Base-by-base conservation (phyloP, 2,329 filamentous ascomycete genomes). In the Herpotrichia juniperi region DNA sequence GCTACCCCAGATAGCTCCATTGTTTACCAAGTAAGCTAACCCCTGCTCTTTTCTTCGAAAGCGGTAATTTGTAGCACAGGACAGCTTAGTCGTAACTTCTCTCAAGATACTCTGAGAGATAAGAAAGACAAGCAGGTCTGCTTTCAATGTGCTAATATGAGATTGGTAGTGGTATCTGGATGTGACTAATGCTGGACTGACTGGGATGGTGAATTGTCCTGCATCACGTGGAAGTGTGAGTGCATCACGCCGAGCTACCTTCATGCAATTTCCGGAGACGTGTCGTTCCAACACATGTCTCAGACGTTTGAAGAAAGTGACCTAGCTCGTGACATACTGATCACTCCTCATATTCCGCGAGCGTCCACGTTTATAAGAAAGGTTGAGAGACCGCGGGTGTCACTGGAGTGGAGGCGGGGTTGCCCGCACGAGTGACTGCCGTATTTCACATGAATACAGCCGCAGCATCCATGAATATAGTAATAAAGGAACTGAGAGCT, bases 251-350 rank as follows among this genome's bases (percentile, higher is more conserved):
- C 34, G 34, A 21, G 34, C 34, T 37, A n/a, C n/a, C n/a, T n/a
- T n/a, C n/a, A n/a, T n/a, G 34, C n/a, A 40, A 40, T 40, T n/a
- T 40, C 37, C 37, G 37, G n/a, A n/a, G n/a, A n/a, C 37, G 37
- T 40, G 37, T 11, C 14, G 37, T 24, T 22, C 37, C 12, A 37
- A 5, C n/a, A 19, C 8, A 12, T 17, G 37, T 40, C 37, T 40
- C 37, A 40, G 37, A 6, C 19, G 7, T 40, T 19, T 24, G 21
- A 11, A 25, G 34, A n/a, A 40, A n/a, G 14, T 25, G 21, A 40
- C n/a, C 11, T 21, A 40, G 37, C 19, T 19, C 21, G 6, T 40
- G 21, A 12, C 4, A 16, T 24, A 21, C 21, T 6, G 14, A 40
- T 16, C 19, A 11, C 3, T 3, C 37, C 37, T 24, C 37, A 21